Conservation (phyloP, 2,329 filamentous ascomycete species). For the Arachnopeziza araneosa region DNA sequence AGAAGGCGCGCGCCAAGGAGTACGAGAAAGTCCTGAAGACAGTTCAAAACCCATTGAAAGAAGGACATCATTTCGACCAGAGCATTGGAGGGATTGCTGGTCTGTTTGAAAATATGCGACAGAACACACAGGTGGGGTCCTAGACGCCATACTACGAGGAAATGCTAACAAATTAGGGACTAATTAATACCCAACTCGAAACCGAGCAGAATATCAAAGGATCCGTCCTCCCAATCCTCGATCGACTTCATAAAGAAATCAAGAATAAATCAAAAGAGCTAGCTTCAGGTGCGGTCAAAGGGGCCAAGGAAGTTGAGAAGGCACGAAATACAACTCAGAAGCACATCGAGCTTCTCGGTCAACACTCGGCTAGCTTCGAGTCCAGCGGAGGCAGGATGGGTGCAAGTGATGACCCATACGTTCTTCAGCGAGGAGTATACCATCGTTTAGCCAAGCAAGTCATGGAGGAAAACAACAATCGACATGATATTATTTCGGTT, state of each 20-base stretch:
- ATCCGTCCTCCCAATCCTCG: constrained; percentile 79
- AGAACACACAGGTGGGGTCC: constrained; percentile 68
- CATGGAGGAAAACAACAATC: constrained; percentile 91
- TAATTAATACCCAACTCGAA: constrained; percentile 84
- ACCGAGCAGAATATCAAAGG: constrained; percentile 88
- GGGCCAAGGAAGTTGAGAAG: constrained; percentile 87
- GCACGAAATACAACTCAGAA: constrained; percentile 82
- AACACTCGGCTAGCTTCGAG: constrained; percentile 76
- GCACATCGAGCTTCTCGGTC: constrained; percentile 88
- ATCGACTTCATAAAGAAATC: constrained; percentile 90
- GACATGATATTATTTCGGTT: constrained; percentile 84
- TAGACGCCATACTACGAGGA: neutral
- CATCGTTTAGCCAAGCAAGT: constrained; percentile 88
- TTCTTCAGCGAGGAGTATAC: constrained; percentile 73
- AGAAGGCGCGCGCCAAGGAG: constrained; percentile 82
- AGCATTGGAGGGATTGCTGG: constrained; percentile 80
- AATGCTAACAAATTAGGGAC: constrained; percentile 45
- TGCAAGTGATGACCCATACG: constrained; percentile 77
- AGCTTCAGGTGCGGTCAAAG: constrained; percentile 71
- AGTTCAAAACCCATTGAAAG: constrained; percentile 77
- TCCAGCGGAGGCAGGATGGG: constrained; percentile 66
- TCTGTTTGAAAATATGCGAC: constrained; percentile 89
- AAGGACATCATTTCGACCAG: constrained; percentile 91
- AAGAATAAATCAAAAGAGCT: constrained; percentile 95
- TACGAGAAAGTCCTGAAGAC: constrained; percentile 95